Percentiles rank a stretch among this genome's conserved stretches.
Conservation (phyloP, 371 early-diverging fungal genomes). For the Umbelopsis sp. region DNA sequence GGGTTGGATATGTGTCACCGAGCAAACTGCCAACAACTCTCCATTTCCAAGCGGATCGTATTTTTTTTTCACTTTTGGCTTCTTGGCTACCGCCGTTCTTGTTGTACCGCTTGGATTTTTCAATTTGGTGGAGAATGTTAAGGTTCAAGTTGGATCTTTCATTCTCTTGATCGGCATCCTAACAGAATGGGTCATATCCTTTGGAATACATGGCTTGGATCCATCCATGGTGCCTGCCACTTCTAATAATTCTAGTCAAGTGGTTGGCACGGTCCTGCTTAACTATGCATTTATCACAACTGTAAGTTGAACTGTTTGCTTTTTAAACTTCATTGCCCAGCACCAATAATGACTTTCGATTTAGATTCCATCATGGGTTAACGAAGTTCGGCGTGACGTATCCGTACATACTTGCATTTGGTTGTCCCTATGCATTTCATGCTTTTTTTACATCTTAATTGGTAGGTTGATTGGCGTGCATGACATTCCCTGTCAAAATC, state of each 20-base stretch:
- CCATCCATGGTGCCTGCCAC: slow-evolving; percentile 45
- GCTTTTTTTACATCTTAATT: slow-evolving; percentile 48
- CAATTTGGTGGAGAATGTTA: slow-evolving; percentile 62
- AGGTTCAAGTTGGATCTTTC: slow-evolving; percentile 57
- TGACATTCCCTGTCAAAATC: background rate
- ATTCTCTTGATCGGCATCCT: slow-evolving; percentile 51
- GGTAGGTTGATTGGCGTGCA: slow-evolving; percentile 29
- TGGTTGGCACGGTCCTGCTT: slow-evolving; percentile 64
- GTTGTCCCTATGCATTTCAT: slow-evolving; percentile 52
- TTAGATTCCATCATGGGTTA: slow-evolving; percentile 64
- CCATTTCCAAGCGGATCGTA: slow-evolving; percentile 54
- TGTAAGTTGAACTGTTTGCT: slow-evolving; percentile 23
- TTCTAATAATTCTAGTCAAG: slow-evolving; percentile 49
- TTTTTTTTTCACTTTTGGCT: slow-evolving; percentile 59
- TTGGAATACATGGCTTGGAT: slow-evolving; percentile 53
- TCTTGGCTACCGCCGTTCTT: slow-evolving; percentile 50
- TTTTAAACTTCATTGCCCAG: too few relatives aligned
- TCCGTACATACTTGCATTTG: slow-evolving; percentile 57
- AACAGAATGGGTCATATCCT: slow-evolving; percentile 60
- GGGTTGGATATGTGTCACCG: slow-evolving; percentile 43
- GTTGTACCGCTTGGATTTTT: slow-evolving; percentile 61
- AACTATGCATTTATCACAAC: slow-evolving; percentile 68
- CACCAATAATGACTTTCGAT: background rate
- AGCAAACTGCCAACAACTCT: slow-evolving; percentile 29
- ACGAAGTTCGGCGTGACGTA: slow-evolving; percentile 53